Conservation (phyloP, 306 rosid genomes). For the Prunus persica region DNA sequence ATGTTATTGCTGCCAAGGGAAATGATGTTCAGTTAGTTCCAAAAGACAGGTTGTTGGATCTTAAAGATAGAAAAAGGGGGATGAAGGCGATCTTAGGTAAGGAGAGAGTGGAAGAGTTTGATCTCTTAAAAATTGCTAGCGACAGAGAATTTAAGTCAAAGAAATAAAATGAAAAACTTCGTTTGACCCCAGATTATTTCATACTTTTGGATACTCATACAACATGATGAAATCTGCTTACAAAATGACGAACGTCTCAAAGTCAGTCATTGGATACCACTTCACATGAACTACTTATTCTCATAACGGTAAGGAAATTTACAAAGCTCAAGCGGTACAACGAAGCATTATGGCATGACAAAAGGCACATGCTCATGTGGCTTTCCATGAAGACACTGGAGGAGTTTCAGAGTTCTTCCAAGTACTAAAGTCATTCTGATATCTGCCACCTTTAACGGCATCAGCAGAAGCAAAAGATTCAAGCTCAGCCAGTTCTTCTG, state of each 20-base stretch:
- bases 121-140: too few species aligned
- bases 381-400: conserved; percentile 20
- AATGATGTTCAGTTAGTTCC: too few species aligned
- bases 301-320: neutral
- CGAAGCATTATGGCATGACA: neutral
- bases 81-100: too few species aligned
- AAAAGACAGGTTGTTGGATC: too few species aligned
- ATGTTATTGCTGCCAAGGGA: too few species aligned
- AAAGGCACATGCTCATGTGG: neutral
- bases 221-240: neutral
- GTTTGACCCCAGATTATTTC: too few species aligned
- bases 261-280: too few species aligned
- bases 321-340: neutral
- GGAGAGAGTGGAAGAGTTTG: too few species aligned
- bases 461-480: conserved; percentile 48
- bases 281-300: neutral
- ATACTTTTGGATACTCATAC: neutral
- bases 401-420: conserved; percentile 51
- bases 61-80: too few species aligned
- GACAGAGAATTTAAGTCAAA: too few species aligned
- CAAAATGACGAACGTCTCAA: neutral
- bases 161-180: too few species aligned
- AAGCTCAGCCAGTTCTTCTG: conserved; percentile 55
- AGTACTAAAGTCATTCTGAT: neutral
- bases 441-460: conserved; percentile 48